These are phyloP conservation scores for Balamuthia mandrillaris DNA, from an alignment of 208 protist genomes.

Conservation along the genomic window DNA sequence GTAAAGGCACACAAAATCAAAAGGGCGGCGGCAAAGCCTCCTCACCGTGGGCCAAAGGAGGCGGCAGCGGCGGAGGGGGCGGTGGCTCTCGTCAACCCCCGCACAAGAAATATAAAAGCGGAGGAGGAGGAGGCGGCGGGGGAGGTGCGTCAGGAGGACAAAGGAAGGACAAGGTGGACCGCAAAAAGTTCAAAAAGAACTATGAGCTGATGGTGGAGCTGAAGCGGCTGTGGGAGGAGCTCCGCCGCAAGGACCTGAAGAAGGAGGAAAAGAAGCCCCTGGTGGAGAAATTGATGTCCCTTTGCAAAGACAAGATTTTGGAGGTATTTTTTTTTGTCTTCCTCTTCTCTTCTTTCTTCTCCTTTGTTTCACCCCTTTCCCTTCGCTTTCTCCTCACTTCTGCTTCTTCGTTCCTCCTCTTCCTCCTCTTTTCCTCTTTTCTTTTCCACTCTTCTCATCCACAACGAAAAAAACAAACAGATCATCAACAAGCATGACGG, in stretches of 20 bases:
- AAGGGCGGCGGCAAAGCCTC: neutral
- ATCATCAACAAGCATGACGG: slow-evolving; percentile 35
- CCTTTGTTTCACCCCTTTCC: neutral
- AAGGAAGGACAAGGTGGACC: slow-evolving; percentile 8
- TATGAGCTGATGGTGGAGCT: neutral
- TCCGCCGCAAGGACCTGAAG: neutral
- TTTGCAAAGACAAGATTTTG: slow-evolving; percentile 13
- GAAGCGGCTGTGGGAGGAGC: slow-evolving; percentile 14
- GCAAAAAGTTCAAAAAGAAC: slow-evolving; percentile 20
- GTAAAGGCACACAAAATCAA: neutral
- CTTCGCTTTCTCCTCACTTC: neutral
- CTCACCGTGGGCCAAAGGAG: neutral
- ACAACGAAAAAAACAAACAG: neutral
- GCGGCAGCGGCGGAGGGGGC: neutral
- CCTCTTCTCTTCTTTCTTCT: neutral
- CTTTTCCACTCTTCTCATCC: neutral
- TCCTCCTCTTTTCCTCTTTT: neutral
- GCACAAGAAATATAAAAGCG: neutral
- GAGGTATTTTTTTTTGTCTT: slow-evolving; percentile 9
- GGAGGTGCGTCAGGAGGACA: neutral
- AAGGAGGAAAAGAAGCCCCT: neutral
- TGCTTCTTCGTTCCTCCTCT: neutral
- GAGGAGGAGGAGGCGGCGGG: neutral
- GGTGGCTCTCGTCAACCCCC: neutral
- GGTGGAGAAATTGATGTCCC: neutral